Evolutionary conservation across 164 flowering plant species (phyloP), one percentile per base, ranked within the genome.

Genomic region (Chloranthus sessilifolius): DNA sequence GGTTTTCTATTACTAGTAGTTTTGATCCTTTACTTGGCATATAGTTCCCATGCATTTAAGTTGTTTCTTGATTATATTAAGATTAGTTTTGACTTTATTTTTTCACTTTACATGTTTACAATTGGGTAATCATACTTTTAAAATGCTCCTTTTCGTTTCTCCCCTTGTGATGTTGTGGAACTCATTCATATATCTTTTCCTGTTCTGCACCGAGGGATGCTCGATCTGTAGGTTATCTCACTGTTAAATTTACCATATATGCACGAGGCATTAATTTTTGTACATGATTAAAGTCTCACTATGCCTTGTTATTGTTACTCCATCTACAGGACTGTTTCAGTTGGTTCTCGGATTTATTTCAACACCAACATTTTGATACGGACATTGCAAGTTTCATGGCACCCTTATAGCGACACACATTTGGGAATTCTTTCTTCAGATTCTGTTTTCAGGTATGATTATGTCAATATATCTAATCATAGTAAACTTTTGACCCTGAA

Each of bases 381-480:
- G 41, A 46, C 60, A 11, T 64, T 85, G 19, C 80, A 81, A 73
- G 70, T 55, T 52, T 66, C 55, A 38, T 87, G 95, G 98, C 96
- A 90, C 62, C 95, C 98, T 52, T 67, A 60, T 40, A 78, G 92
- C 58, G 83, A 85, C 53, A 77, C 77, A 24, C 96, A 91, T 70
- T 25, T 91, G 38, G 98, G 92, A 39, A 53, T 91, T 41, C 88
- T 88, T 51, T 85, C 98, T 48, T 85, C 92, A 34, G 98, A 91
- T 75, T 81, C 89, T 38, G 86, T 91, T 62, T 88, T 91, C 80
- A 85, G 98, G 98, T 90, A 70, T 21, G 9, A 35, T 8, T 20
- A 25, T n/a, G n/a, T n/a, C n/a, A n/a, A n/a, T n/a, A n/a, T n/a
- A n/a, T n/a, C n/a, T n/a, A n/a, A n/a, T n/a, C n/a, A n/a, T n/a